Conservation (phyloP, 2,329 filamentous ascomycete genomes). For the Knoxdaviesia proteae region DNA sequence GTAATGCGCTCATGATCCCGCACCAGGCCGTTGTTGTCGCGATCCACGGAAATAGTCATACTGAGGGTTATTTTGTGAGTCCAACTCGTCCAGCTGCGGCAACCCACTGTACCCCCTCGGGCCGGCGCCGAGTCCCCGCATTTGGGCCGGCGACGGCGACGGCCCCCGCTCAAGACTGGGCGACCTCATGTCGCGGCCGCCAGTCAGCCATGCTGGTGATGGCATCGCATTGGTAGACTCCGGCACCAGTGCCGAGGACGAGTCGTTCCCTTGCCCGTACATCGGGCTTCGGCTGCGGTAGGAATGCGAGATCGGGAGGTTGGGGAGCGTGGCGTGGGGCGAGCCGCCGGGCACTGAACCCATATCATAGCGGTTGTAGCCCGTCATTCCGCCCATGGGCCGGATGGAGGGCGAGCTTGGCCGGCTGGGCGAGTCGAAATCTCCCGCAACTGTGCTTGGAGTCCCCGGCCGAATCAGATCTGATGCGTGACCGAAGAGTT, state of each 20-base stretch:
- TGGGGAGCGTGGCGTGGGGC: constrained; percentile 3
- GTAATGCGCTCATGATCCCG: constrained; percentile 8
- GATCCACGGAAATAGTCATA: constrained; percentile 36
- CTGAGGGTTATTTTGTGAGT: constrained; percentile 17
- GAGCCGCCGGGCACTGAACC: constrained; percentile 3
- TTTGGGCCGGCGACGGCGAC: constrained; percentile 1
- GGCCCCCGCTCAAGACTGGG: constrained; percentile 4
- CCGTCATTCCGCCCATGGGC: constrained; percentile 9
- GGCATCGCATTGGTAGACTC: constrained; percentile 30
- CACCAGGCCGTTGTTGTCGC: constrained; percentile 13
- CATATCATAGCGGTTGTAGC: constrained; percentile 1
- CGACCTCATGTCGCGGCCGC: constrained; percentile 13
- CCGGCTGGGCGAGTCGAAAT: constrained; percentile 17
- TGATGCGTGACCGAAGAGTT: constrained; percentile 36
- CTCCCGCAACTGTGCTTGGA: constrained; percentile 27
- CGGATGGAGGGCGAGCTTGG: constrained; percentile 23
- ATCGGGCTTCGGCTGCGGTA: constrained; percentile 22
- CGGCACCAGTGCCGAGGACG: constrained; percentile 30
- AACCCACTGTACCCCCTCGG: constrained; percentile 38
- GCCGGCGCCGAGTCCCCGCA: constrained; percentile 31
- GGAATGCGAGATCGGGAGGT: constrained; percentile 6
- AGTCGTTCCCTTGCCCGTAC: constrained; percentile 30
- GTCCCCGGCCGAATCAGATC: constrained; percentile 42
- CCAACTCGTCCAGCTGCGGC: constrained; percentile 29
- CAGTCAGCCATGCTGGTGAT: constrained; percentile 12